Conservation (phyloP, 345 rosid species). For the Chamaenerion angustifolium region DNA sequence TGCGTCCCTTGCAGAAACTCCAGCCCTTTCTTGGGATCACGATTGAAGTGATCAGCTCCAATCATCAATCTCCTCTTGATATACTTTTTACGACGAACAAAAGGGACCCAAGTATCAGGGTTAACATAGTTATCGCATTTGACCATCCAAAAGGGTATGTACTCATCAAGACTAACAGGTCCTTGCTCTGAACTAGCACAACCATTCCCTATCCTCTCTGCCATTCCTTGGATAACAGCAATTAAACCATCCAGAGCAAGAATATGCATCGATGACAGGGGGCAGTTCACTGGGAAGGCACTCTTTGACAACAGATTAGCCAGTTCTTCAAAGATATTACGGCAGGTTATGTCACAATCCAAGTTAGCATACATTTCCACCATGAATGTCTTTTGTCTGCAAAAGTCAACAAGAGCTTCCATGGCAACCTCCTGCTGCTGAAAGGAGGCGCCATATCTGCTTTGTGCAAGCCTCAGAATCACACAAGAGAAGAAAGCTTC, state of each 20-base stretch:
- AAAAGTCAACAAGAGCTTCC: slow-evolving; percentile 98
- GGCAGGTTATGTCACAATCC: slow-evolving; percentile 97
- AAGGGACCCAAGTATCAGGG: slow-evolving; percentile 83
- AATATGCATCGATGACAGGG: slow-evolving; percentile 92
- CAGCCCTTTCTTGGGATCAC: slow-evolving; percentile 96
- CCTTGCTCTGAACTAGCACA: slow-evolving; percentile 47
- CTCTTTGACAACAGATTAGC: slow-evolving; percentile 89
- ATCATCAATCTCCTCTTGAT: slow-evolving; percentile 96
- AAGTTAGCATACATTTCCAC: slow-evolving; percentile 99
- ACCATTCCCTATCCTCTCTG: slow-evolving; percentile 84
- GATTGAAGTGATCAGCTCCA: slow-evolving; percentile 99
- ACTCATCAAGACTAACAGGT: slow-evolving; percentile 71
- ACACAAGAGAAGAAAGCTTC: slow-evolving; percentile 99
- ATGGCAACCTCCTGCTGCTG: slow-evolving; percentile 99
- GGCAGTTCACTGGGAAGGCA: slow-evolving; percentile 96
- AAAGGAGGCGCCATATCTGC: slow-evolving; percentile 79
- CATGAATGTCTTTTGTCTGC: slow-evolving; percentile 96
- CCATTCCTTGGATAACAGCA: slow-evolving; percentile 98
- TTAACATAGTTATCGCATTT: slow-evolving; percentile 76
- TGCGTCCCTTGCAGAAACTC: slow-evolving; percentile 98
- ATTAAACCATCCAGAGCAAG: slow-evolving; percentile 94
- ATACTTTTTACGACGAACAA: slow-evolving; percentile 80
- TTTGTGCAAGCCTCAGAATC: slow-evolving; percentile 92
- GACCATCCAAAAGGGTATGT: slow-evolving; percentile 96
- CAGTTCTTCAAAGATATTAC: slow-evolving; percentile 95